A percentile compares a stretch with the other conserved stretches of the same genome.
Conservation (phyloP, 345 rosid species). For the Barbarea vulgaris region DNA sequence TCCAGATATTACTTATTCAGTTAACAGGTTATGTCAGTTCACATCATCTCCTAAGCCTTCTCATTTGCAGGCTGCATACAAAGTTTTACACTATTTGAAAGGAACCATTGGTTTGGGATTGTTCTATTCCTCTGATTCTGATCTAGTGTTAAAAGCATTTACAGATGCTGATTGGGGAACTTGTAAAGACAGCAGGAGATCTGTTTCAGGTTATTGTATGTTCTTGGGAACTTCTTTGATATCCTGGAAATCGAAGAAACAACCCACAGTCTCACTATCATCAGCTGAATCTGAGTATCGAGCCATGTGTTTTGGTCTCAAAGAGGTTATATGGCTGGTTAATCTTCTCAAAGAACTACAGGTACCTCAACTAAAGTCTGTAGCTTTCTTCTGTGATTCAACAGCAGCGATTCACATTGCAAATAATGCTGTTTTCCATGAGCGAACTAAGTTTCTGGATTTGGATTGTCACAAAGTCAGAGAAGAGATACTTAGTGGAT, state of each 20-base stretch:
- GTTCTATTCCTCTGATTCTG: not conserved
- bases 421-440: not conserved
- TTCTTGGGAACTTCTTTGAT: not conserved
- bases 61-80: not conserved
- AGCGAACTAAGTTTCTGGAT: not conserved
- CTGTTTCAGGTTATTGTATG: not conserved
- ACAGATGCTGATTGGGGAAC: not conserved
- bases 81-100: not conserved
- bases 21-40: not conserved
- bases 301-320: not conserved
- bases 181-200: not conserved
- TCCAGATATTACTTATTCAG: rapidly evolving
- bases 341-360: not conserved
- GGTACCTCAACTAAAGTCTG: rapidly evolving
- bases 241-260: not conserved
- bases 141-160: not conserved
- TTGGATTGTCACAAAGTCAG: not conserved
- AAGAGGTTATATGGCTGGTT: not conserved
- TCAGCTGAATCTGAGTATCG: not conserved
- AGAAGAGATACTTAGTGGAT: rapidly evolving
- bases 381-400: not conserved
- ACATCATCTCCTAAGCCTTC: not conserved
- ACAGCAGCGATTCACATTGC: not conserved
- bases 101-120: not conserved
- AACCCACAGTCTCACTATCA: not conserved